Evolutionary conservation across 768 basidiomycete genomes (phyloP), one percentile per base, ranked within the genome.

Genomic region (Lentinula aciculospora): DNA sequence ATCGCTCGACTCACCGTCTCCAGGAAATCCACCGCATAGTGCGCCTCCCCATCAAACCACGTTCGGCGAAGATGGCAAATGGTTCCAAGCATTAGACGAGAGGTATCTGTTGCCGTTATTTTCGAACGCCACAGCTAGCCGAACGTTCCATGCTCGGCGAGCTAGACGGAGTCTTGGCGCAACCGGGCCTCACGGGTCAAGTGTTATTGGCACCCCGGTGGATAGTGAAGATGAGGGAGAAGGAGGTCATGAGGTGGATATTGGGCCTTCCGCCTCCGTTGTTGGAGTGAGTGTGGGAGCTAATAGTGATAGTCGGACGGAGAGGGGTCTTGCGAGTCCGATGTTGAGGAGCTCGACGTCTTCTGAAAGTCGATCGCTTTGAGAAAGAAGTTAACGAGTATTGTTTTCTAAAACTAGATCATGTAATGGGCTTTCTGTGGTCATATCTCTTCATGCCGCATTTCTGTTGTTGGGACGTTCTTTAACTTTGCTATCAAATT

Each of bases 21-120:
- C 8, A 60, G 67, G 45, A 58, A 51, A 51, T 32, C 53, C 54
- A 32, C 58, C 62, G 58, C 37, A 56, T 60, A 56, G 37, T 58
- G 59, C 65, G 23, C 60, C 63, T 53, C 28, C 58, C 29, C 60
- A 60, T 23, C 51, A 63, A 31, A 51, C 61, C 31, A 60, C 63
- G n/a, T 63, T 72, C 3, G 79, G 74, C 3, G 87, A 89, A 58
- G 93, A 96, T 54, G 88, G 91, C 28, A 91, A 92, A 69, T 98
- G 94, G 94, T 98, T 98, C 85, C 94, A 94, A 64, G 80, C 88
- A 45, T 73, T 99, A 37, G 96, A 99, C 71, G 94, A 99, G 73
- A 81, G 93, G 62, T 99, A 96, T 69, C 75, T 99, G 19, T 72
- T 98, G 2, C 95, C 95, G 21, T 75, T 98, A 36, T 98, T 94